Evolutionary conservation across 441 rosid genomes (phyloP), one percentile per base, ranked within the genome.

Genomic region (Cnidoscolus chayamansa): DNA sequence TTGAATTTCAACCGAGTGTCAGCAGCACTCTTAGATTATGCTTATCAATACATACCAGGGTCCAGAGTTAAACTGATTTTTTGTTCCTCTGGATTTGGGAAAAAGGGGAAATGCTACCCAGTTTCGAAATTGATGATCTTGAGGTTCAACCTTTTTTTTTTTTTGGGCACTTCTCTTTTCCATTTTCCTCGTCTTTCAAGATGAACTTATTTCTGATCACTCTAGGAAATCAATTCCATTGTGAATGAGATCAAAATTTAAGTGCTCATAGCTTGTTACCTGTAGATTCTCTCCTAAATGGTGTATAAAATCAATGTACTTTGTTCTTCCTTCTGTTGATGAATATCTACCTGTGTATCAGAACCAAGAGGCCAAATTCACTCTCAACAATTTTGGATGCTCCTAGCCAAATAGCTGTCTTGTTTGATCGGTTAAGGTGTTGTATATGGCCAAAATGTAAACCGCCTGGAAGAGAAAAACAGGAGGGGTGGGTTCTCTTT

Each of bases 1-100:
- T 20, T 63, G 16, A 60, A 31, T 50, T 31, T 45, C 31, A 56
- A 30, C 74, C 57, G 64, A 47, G n/a, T 48, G 57, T 48, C 63
- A 9, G 31, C 43, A 43, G 68, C 51, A 25, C 59, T 62, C 72
- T n/a, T 63, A 6, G 48, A 31, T 48, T 58, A 20, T 47, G 32
- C 43, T 63, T 13, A 19, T 19, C 51, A 35, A 58, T 17, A 32
- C 12, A 58, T 50, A 16, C 45, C 17, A 54, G 31, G 30, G 6
- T 25, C 25, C 25, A 25, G 25, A 25, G 25, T 25, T 25, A 25
- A 25, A 25, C 25, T 16, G 50, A 15, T 2, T 51, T 19, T 51
- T 31, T 35, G 10, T 17, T 17, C 10, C 13, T 20, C 20, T 45
- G 0, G 45, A 51, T 60, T 37, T 20, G 40, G 15, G 40, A 2